Conservation (phyloP, 768 basidiomycete species). For the Trametes maxima region DNA sequence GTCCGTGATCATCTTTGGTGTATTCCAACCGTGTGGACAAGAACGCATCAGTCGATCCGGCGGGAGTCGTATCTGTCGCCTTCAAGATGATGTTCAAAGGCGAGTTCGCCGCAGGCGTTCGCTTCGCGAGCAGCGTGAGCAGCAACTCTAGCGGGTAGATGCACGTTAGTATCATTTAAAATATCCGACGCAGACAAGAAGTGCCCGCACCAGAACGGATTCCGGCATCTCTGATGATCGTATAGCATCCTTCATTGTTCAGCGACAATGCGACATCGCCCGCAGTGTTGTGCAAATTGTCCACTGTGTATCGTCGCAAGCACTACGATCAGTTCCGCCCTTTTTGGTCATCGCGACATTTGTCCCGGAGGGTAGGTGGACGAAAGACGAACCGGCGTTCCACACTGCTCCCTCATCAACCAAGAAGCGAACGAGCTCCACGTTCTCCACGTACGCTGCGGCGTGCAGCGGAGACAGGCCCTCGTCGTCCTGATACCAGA, state of each 20-base stretch:
- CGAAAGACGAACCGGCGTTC: constrained; percentile 68
- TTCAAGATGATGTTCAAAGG: constrained; percentile 45
- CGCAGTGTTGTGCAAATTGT: constrained; percentile 78
- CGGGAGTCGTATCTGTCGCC: constrained; percentile 55
- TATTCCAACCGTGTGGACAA: constrained; percentile 71
- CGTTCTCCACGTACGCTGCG: constrained; percentile 73
- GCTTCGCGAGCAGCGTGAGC: constrained; percentile 60
- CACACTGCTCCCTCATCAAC: constrained; percentile 86
- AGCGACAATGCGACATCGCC: constrained; percentile 89
- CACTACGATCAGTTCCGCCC: not conserved
- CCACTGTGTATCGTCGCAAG: constrained; percentile 48
- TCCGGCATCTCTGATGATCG: constrained; percentile 85
- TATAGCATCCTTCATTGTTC: constrained; percentile 77
- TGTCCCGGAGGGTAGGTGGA: not conserved
- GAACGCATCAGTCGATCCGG: constrained; percentile 68
- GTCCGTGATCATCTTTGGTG: constrained; percentile 67
- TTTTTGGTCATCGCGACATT: not conserved
- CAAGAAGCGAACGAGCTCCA: constrained; percentile 63
- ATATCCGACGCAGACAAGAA: constrained; percentile 7
- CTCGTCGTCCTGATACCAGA: constrained; percentile 86
- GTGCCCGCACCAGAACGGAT: constrained; percentile 77
- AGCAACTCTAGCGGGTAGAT: constrained; percentile 58
- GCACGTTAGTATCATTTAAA: not conserved
- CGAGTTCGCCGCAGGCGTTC: constrained; percentile 28
- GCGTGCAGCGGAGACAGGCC: constrained; percentile 88